Evolutionary conservation across 768 basidiomycete species (phyloP), one percentile per base, ranked within the genome.

Genomic region (Phanerochaete sordida): DNA sequence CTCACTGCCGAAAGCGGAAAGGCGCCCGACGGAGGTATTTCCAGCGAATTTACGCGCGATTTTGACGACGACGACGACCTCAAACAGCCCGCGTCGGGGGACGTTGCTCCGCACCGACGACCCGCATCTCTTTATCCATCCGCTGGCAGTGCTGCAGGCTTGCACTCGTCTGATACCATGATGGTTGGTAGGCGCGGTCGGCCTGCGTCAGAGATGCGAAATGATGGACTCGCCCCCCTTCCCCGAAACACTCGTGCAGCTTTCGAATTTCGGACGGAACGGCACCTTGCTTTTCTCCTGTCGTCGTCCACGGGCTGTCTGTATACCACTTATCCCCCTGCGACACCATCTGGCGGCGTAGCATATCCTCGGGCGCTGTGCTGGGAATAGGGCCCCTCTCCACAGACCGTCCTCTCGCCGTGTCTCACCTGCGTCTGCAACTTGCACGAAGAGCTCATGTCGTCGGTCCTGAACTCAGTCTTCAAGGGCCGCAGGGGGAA

Each of bases 401-500:
- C 43, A 23, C 27, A 54, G 21, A 21, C 53, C 27, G 35, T 24
- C 31, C 21, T 26, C 27, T n/a, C 15, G 31, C 37, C 8, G 37
- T 35, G 23, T 21, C n/a, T 27, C 26, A 28, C 46, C 15, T 28
- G 44, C 54, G 26, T 27, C n/a, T 21, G 45, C n/a, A 21, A 13
- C 12, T 11, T 4, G 3, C 8, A 28, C 45, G 13, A 13, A 8
- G 30, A 11, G 35, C 33, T 50, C 28, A 56, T 59, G 33, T 47
- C 55, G 9, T 65, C 67, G 64, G 53, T 71, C 45, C 62, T 65
- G 13, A 68, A 66, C 50, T 43, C 39, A 19, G 66, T 70, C 19
- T 66, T 67, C 57, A 64, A 63, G 56, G 61, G 66, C 47, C 62
- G 62, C 43, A 65, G 61, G 62, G 58, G 49, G 58, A 62, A 61